phyloP scores from a whole-genome alignment of 148 eudicot species.

The Rheum nobile region DNA sequence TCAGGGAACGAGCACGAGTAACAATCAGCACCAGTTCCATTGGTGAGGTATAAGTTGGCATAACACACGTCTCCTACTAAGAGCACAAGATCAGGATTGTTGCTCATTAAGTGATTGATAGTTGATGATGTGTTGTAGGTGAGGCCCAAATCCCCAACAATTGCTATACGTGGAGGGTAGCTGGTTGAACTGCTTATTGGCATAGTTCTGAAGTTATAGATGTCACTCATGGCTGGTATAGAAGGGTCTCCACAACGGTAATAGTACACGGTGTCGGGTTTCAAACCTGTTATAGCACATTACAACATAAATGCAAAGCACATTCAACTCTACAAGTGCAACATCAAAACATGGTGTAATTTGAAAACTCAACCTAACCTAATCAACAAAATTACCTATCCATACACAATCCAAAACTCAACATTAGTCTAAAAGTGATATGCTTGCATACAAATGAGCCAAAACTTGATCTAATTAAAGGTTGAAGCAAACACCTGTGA shows the following conservation, averaged over 20 bases:
- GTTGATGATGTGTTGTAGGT: constrained; percentile 79
- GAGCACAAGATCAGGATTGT: constrained; percentile 72
- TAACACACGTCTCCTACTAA: constrained; percentile 75
- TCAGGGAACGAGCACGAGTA: constrained; percentile 73
- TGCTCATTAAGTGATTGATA: constrained; percentile 51
- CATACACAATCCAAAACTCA: too few species aligned
- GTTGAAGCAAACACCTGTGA: constrained; percentile 39
- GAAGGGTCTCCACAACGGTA: constrained; percentile 88
- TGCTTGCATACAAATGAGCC: not conserved
- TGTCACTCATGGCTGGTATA: constrained; percentile 51
- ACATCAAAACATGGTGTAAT: not conserved
- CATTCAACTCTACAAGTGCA: not conserved
- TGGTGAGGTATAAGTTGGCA: constrained; percentile 81
- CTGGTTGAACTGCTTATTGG: constrained; percentile 46
- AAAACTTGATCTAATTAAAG: too few species aligned
- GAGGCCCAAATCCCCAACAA: constrained; percentile 84
- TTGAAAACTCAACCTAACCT: not conserved
- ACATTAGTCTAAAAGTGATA: not conserved
- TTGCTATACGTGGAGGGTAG: constrained; percentile 60
- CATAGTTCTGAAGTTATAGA: constrained; percentile 65
- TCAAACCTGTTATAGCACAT: constrained; percentile 34
- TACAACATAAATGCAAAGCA: not conserved
- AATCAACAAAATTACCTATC: too few species aligned
- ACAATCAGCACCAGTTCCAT: constrained; percentile 90
- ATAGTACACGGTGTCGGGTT: constrained; percentile 54